phyloP scores from a whole-genome alignment of 1,284 basidiomycete species.

The Apiotrichum brassicae region DNA sequence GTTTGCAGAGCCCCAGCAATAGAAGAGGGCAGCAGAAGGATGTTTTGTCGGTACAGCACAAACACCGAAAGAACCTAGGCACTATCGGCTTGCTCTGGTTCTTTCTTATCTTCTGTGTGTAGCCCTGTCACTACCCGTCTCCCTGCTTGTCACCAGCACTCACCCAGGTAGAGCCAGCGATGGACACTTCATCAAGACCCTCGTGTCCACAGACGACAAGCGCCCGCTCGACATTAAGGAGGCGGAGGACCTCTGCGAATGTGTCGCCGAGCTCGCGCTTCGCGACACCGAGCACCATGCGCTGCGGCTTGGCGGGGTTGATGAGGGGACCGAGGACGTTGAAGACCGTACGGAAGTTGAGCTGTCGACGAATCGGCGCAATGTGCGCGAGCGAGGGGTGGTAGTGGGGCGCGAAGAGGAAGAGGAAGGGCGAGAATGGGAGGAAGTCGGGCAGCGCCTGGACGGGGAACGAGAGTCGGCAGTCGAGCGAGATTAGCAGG shows the following conservation, averaged over 20 bases:
- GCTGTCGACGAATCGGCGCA: constrained; percentile 73
- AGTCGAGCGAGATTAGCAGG: constrained; percentile 76
- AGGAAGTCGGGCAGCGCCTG: constrained; percentile 56
- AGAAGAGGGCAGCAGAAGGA: too few species aligned
- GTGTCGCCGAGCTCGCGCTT: constrained; percentile 73
- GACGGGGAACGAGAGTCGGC: constrained; percentile 64
- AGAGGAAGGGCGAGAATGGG: constrained; percentile 66
- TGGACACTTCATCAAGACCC: constrained; percentile 88
- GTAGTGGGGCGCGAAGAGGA: constrained; percentile 90
- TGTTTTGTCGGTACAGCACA: too few species aligned
- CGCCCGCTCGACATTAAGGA: constrained; percentile 64
- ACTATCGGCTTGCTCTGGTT: background rate
- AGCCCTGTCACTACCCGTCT: background rate
- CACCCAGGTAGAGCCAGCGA: constrained; percentile 79
- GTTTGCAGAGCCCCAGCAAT: too few species aligned
- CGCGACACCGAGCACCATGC: constrained; percentile 88
- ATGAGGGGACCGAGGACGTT: constrained; percentile 92
- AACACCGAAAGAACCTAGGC: too few species aligned
- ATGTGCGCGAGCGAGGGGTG: constrained; percentile 81
- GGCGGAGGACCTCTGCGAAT: constrained; percentile 67
- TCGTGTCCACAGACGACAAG: constrained; percentile 92
- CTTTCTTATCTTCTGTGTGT: background rate
- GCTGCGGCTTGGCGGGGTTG: constrained; percentile 77
- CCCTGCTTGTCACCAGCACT: constrained; percentile 17
- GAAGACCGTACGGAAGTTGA: constrained; percentile 96